Conservation (phyloP, 495 filamentous ascomycete genomes). For the Amphirosellinia nigrospora region DNA sequence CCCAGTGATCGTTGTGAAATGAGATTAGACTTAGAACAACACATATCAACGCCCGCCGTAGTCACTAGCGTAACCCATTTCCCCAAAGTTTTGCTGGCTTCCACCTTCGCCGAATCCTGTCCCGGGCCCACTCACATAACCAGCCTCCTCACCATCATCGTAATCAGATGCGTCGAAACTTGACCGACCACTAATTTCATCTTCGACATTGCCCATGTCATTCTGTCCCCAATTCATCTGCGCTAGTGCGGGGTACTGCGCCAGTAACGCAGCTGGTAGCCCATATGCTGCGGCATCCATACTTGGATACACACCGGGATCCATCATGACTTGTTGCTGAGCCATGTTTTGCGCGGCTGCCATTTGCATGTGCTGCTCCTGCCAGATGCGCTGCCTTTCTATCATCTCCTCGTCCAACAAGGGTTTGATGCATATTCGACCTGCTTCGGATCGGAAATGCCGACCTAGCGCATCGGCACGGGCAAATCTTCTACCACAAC, state of each 20-base stretch:
- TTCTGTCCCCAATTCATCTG: conserved; percentile 76
- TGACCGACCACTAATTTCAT: conserved; percentile 80
- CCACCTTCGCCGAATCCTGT: conserved; percentile 56
- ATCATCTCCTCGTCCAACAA: conserved; percentile 87
- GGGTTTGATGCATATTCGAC: conserved; percentile 94
- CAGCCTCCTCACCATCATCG: conserved; percentile 64
- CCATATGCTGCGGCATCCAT: conserved; percentile 66
- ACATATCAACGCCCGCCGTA: conserved; percentile 50
- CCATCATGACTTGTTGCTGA: conserved; percentile 56
- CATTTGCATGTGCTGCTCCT: conserved; percentile 68
- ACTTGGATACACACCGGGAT: conserved; percentile 51
- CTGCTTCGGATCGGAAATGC: conserved; percentile 97
- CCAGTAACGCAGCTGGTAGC: conserved; percentile 85
- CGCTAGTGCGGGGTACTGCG: conserved; percentile 90
- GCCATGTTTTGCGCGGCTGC: conserved; percentile 51
- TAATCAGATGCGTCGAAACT: conserved; percentile 90
- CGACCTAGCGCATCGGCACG: conserved; percentile 93
- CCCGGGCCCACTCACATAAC: conserved; percentile 62
- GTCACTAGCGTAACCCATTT: conserved; percentile 61
- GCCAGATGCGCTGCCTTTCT: conserved; percentile 71
- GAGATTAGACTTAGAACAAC: background rate
- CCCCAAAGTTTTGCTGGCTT: conserved; percentile 56
- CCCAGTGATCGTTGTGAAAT: background rate
- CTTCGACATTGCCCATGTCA: conserved; percentile 66
- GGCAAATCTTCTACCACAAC: conserved; percentile 90